Evolutionary conservation across 495 filamentous ascomycete genomes (phyloP).

Genomic region (Cudoniella acicularis): DNA sequence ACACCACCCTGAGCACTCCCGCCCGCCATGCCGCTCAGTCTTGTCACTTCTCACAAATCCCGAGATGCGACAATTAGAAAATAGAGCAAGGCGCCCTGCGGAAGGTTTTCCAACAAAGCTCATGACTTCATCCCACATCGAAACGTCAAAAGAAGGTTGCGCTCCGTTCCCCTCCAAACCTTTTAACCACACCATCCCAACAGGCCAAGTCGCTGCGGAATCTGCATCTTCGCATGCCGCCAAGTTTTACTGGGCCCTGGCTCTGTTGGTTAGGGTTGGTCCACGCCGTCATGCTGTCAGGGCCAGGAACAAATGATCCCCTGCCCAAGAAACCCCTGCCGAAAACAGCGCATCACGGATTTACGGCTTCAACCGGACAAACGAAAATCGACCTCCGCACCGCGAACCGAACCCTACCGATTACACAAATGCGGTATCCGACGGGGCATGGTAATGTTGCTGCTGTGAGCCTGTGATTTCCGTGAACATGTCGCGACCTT

Average conservation of each 20-base stretch:
- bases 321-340: background rate
- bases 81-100: background rate
- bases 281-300: slow-evolving; percentile 10
- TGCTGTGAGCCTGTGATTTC: background rate
- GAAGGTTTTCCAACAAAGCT: background rate
- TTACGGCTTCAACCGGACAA: background rate
- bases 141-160: background rate
- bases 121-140: slow-evolving; percentile 12
- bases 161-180: background rate
- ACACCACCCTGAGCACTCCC: background rate
- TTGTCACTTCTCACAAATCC: slow-evolving; percentile 8
- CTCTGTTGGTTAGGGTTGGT: slow-evolving; percentile 1
- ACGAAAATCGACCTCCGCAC: background rate
- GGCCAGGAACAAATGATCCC: slow-evolving; percentile 5
- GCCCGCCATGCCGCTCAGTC: slow-evolving; percentile 6
- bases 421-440: background rate
- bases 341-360: background rate
- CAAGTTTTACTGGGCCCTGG: background rate
- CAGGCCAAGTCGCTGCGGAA: slow-evolving; percentile 2
- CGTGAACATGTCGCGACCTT: background rate
- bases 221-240: slow-evolving; percentile 8
- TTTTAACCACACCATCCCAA: background rate
- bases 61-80: background rate
- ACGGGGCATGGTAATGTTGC: background rate
- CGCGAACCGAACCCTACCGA: background rate